Evolutionary conservation across 495 filamentous ascomycete species (phyloP), one percentile per base, ranked within the genome.

Genomic region (Xylaria nigripes): DNA sequence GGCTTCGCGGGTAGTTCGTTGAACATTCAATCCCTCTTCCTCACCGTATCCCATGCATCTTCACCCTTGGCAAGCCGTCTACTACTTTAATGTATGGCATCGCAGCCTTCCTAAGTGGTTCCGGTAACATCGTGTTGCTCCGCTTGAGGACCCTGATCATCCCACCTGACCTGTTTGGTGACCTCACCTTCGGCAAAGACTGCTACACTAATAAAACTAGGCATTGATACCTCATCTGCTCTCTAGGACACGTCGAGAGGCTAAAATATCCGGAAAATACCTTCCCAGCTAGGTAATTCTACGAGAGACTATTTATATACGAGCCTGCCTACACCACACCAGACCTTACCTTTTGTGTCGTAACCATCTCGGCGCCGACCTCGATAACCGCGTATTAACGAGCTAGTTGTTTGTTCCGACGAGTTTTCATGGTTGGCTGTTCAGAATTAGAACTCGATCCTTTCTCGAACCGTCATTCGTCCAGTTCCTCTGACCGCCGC

Each of bases 131-230:
- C 53, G 53, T 49, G 53, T 25, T 44, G 53, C 53, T 46, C 53
- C 53, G 53, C 53, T 55, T 55, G 38, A 50, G 45, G 46, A 50
- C 53, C 53, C 53, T 48, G 53, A 55, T 55, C 46, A 55, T 55
- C 53, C 53, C 53, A 55, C 53, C 53, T 55, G 53, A 55, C 44
- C 46, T 49, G 15, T 44, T 55, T 45, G 45, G 48, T 55, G 53
- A 55, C 53, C 53, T 55, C 53, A 50, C 53, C 53, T 55, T 49
- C 24, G 22, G 23, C 38, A 42, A 4, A 48, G 52, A 55, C 45
- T 44, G 36, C 43, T 24, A 40, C 36, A 40, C 36, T 40, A 12
- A n/a, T 3, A 18, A 13, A 36, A 15, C 8, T 5, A 42, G 52
- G 36, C 18, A 41, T 29, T 21, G 24, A 40, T 23, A 32, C 52